Base-by-base conservation (phyloP, 1,139 yeast species). In the Tardiomyces digboiensis region DNA sequence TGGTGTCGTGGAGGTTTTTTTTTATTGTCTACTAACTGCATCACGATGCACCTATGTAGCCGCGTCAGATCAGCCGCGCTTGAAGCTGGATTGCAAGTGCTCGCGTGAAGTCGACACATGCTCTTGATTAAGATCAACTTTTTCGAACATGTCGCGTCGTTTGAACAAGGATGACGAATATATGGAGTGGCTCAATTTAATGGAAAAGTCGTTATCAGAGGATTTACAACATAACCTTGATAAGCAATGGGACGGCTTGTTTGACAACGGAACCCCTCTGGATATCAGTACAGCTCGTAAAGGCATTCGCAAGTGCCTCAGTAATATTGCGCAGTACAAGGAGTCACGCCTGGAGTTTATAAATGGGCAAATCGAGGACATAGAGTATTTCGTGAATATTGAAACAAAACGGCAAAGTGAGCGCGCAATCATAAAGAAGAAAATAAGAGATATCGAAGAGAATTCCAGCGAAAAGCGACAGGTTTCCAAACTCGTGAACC, bases 161-260 rank as follows among this genome's bases (percentile, higher is more conserved):
- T 46, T 1, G 21, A 14, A 16, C 16, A 2, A 4, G 3, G 22
- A 16, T 21, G 14, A 18, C 7, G 22, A 36, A 19, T 13, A 36
- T 16, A 16, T 36, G 21, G 7, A 19, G n/a, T 36, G 22, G 39
- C 22, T 36, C 22, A 16, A 29, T 26, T 4, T 8, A 13, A n/a
- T 10, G 16, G 18, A 29, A 4, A 29, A 22, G 29, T 20, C 3
- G 21, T 42, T 52, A 36, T 44, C 46, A 7, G 39, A 42, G 7
- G 45, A 44, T 38, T 48, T 55, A 8, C 60, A 56, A 41, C 38
- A 42, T 12, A 45, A 49, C 26, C 49, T 56, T 22, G 59, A 56
- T 43, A 22, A 42, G 40, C 59, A 55, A 41, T 53, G 55, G 46
- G 57, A 54, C 42, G 57, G 55, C 20, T 50, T 56, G 33, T 26